Conservation (phyloP, 2,329 filamentous ascomycete species). For the Epichloe gansuensis region DNA sequence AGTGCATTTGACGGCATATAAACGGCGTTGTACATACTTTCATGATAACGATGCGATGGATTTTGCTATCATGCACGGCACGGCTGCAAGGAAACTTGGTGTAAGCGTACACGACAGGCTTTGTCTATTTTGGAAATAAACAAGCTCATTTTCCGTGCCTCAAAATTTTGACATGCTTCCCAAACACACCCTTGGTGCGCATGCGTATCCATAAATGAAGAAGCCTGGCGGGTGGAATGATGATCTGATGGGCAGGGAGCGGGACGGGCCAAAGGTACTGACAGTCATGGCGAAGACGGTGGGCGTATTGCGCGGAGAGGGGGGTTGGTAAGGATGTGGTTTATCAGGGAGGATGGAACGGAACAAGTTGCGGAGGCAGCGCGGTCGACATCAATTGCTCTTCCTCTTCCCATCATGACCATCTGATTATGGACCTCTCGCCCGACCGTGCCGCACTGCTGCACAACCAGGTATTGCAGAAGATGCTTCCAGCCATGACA, state of each 20-base stretch:
- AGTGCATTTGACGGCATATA: not conserved
- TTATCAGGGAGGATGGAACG: not conserved
- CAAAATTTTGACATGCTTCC: slow-evolving; percentile 10
- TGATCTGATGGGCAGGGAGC: not conserved
- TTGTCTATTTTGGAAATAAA: slow-evolving; percentile 6
- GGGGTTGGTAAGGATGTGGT: not conserved
- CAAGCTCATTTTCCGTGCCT: slow-evolving; percentile 7
- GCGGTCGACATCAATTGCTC: no score
- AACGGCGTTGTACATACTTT: not conserved
- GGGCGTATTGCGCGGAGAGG: not conserved
- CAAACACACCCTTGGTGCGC: slow-evolving; percentile 10
- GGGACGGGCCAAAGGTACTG: not conserved
- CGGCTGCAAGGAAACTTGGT: not conserved
- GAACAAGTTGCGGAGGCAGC: no score
- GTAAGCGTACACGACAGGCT: not conserved
- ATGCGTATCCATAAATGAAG: slow-evolving; percentile 11
- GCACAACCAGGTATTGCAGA: no score
- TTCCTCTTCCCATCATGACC: no score
- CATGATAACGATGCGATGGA: not conserved
- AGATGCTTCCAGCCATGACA: no score
- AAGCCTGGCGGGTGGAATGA: not conserved
- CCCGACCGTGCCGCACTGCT: no score
- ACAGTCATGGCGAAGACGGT: not conserved
- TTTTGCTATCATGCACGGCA: not conserved
- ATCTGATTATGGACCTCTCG: no score